Base-by-base conservation (phyloP, 371 early-diverging fungal genomes). In the Mucor circinelloides region DNA sequence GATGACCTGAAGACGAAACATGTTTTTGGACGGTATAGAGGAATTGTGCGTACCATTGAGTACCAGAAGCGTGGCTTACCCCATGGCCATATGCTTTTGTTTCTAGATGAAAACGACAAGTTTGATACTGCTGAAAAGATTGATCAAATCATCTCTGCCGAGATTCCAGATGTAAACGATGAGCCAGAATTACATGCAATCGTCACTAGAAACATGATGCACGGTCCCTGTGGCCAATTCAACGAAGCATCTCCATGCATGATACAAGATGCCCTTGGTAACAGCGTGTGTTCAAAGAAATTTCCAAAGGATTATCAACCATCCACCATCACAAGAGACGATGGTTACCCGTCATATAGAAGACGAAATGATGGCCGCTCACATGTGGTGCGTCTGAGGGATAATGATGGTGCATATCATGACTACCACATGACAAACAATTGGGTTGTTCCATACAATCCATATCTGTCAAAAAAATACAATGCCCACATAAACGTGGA, bases 401-500 rank as follows among this genome's bases (percentile, higher is more conserved):
- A 30, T 19, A 13, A 31, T 3, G 32, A n/a, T 3, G 17, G 17
- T 17, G 9, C 17, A 8, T 17, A 40, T 40, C 40, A 40, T 8
- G 40, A 17, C 40, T 28, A 46, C 2, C n/a, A 50, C 6, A 64
- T 75, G 19, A 64, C 76, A 36, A 78, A 82, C 42, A 9, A 61
- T 6, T 78, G 71, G 74, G 63, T 76, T 21, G 73, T 79, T 2
- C 79, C 77, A 1, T 59, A 80, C 36, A 83, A 74, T 38, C 73
- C 46, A 0, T 80, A 59, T 25, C 64, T 80, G 2, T 28, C 23
- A 9, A 74, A 76, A 1, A 83, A 79, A 61, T 83, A 77, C 68
- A 67, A 76, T 55, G 75, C 79, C 0, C 75, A 80, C 46, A 77
- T 79, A 32, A 77, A 83, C 54, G 76, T 83, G 0, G 78, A 80